These are phyloP conservation scores for Neoconidiobolus thromboides DNA, from an alignment of 371 early-diverging fungal genomes.

Conservation along the genomic window DNA sequence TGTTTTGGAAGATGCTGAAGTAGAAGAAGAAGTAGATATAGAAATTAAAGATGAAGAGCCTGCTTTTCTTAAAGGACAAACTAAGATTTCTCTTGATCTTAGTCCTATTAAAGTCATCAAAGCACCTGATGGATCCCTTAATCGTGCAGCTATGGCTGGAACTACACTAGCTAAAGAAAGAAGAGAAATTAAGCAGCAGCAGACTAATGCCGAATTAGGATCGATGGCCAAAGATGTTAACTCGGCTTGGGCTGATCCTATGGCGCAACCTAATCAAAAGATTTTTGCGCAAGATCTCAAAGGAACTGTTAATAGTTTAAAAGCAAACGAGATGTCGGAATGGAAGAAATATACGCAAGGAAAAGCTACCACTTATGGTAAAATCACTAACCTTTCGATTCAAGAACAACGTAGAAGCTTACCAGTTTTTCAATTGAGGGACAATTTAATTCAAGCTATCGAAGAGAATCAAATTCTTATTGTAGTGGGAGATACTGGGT, in stretches of 20 bases:
- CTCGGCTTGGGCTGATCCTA: constrained; percentile 86
- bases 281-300: constrained; percentile 79
- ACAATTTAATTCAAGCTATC: constrained; percentile 60
- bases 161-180: constrained; percentile 87
- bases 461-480: constrained; percentile 76
- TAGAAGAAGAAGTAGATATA: constrained; percentile 89
- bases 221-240: constrained; percentile 77
- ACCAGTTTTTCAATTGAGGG: constrained; percentile 73
- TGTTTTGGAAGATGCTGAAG: constrained; percentile 49
- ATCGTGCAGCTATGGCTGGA: constrained; percentile 85
- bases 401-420: constrained; percentile 82
- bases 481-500: constrained; percentile 95
- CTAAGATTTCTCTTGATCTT: constrained; percentile 58
- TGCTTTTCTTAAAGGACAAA: constrained; percentile 82
- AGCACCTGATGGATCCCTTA: constrained; percentile 89
- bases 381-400: constrained; percentile 67
- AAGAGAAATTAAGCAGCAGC: constrained; percentile 68
- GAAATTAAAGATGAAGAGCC: constrained; percentile 94
- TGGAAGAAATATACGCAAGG: constrained; percentile 84
- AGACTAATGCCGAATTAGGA: constrained; percentile 72
- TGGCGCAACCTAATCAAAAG: constrained; percentile 68
- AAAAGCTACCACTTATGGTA: constrained; percentile 77
- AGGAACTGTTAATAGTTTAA: constrained; percentile 28
- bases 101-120: constrained; percentile 93
- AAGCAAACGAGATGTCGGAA: constrained; percentile 61